A percentile compares a stretch with the other conserved stretches of the same genome.
These are phyloP conservation scores for Quercus robur DNA, from an alignment of 306 rosid species.

Conservation along the genomic window DNA sequence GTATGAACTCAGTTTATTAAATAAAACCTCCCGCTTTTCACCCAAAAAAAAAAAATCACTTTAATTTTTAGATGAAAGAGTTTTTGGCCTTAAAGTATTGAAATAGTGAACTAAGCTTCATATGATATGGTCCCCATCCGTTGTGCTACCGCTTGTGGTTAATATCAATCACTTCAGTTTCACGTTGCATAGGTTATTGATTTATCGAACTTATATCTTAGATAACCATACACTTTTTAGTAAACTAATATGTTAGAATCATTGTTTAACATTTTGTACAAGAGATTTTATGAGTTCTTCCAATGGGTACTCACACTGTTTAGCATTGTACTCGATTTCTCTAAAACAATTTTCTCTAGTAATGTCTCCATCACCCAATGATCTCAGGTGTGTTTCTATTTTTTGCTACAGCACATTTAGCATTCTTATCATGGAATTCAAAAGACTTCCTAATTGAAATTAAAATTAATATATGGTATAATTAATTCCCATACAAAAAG, in stretches of 20 bases:
- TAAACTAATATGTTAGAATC: neutral
- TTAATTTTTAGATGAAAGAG: too few species aligned
- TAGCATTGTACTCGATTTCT: constrained; percentile 13
- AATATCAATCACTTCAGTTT: too few species aligned
- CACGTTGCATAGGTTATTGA: too few species aligned
- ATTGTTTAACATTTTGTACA: neutral
- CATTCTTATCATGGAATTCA: constrained; percentile 30
- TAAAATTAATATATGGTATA: neutral
- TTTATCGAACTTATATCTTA: neutral
- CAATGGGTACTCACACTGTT: constrained; percentile 17
- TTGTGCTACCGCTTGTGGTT: too few species aligned
- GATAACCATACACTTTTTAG: neutral
- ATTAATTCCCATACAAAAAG: neutral
- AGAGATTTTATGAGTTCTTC: neutral
- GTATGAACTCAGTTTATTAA: too few species aligned
- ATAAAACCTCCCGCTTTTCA: too few species aligned
- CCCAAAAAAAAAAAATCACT: too few species aligned
- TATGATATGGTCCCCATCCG: too few species aligned
- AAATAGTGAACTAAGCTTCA: too few species aligned
- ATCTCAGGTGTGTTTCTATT: constrained; percentile 23
- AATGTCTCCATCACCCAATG: constrained; percentile 14
- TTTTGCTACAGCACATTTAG: constrained; percentile 24
- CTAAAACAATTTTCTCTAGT: constrained; percentile 19
- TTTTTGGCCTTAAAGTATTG: too few species aligned
- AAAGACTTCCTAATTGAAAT: constrained; percentile 21